These are phyloP conservation scores for Populus deltoides DNA, from an alignment of 345 rosid genomes.

Conservation along the genomic window DNA sequence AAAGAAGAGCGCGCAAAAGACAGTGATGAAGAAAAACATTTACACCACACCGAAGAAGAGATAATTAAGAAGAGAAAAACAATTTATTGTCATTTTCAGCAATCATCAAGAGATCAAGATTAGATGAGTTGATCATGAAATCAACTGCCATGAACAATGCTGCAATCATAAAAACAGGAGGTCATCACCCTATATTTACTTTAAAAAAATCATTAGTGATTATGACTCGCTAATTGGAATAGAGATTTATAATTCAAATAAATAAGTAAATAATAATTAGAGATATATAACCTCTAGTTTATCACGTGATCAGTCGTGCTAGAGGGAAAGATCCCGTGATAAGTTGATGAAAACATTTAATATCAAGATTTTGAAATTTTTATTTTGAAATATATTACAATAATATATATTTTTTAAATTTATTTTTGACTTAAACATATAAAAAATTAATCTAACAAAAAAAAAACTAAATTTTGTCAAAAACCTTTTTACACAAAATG, in stretches of 20 bases:
- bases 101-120: constrained; percentile 11
- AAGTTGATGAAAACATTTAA: too few species aligned
- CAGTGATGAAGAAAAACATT: background rate
- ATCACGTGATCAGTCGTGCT: background rate
- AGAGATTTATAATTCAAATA: background rate
- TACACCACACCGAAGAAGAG: background rate
- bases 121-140: constrained; percentile 18
- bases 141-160: background rate
- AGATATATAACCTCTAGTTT: background rate
- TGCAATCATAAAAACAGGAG: constrained; percentile 9
- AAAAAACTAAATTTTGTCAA: too few species aligned
- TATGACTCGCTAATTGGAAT: constrained; percentile 5
- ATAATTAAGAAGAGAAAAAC: background rate
- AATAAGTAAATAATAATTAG: too few species aligned
- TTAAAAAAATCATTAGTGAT: background rate
- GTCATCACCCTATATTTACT: background rate
- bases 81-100: background rate
- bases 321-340: background rate
- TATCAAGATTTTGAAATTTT: background rate
- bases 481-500: too few species aligned
- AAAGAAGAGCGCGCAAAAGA: background rate
- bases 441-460: too few species aligned
- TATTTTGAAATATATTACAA: too few species aligned
- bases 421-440: too few species aligned
- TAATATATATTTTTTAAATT: too few species aligned